phyloP scores from a whole-genome alignment of 1,139 yeast species.

The Suhomyces bolitotheri region DNA sequence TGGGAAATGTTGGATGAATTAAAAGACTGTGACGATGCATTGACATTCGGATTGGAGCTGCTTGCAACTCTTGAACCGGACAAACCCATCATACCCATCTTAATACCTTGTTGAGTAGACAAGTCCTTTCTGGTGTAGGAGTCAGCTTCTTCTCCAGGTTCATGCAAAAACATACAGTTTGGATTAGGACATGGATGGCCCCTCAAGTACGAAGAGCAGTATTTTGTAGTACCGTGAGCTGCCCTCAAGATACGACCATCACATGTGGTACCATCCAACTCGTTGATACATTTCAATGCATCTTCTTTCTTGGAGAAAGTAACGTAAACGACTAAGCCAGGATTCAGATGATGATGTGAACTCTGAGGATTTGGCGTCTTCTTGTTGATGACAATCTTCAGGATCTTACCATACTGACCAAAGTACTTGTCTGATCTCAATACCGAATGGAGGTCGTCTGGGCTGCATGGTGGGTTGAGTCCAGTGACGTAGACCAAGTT shows the following conservation, averaged over 20 bases:
- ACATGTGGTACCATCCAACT: slow-evolving; percentile 90
- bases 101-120: slow-evolving; percentile 74
- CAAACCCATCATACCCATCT: slow-evolving; percentile 53
- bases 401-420: slow-evolving; percentile 96
- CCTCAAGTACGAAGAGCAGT: slow-evolving; percentile 90
- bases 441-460: slow-evolving; percentile 85
- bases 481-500: slow-evolving; percentile 97
- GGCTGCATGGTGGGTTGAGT: slow-evolving; percentile 83
- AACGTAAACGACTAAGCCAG: slow-evolving; percentile 93
- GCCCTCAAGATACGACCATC: slow-evolving; percentile 89
- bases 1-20: slow-evolving; percentile 3
- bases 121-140: slow-evolving; percentile 91
- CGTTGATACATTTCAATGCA: slow-evolving; percentile 88
- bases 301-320: slow-evolving; percentile 92
- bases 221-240: slow-evolving; percentile 98
- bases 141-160: slow-evolving; percentile 99
- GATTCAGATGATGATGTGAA: slow-evolving; percentile 48
- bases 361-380: slow-evolving; percentile 54
- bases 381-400: slow-evolving; percentile 89
- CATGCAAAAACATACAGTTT: slow-evolving; percentile 97
- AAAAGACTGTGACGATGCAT: slow-evolving; percentile 11
- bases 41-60: slow-evolving; percentile 17
- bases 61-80: slow-evolving; percentile 18
- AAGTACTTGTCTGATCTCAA: slow-evolving; percentile 90
- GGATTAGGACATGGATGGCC: slow-evolving; percentile 98